Base-by-base conservation (phyloP, 257 asterid genomes). In the Knoxia roxburghii region DNA sequence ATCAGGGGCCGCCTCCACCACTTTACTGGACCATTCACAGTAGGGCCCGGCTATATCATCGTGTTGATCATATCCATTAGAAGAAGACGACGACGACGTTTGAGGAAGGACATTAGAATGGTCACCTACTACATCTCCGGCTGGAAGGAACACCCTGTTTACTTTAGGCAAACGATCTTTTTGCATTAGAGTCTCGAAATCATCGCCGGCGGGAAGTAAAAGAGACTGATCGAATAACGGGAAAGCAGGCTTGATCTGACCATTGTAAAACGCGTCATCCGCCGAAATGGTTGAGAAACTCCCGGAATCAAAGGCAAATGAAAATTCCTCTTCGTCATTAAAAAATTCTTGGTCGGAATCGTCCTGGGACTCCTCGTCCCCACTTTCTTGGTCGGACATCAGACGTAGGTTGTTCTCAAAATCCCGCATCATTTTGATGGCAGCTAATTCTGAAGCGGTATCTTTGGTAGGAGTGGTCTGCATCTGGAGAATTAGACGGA, bases 171-270 rank as follows among this genome's bases (percentile, higher is more conserved):
- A 23, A 0, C 51, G 63, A 61, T 67, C 73, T 5, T 73, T 67
- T 23, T 24, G 7, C 39, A 45, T 75, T 61, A 80, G 52, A 55
- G 20, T 72, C 56, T 27, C 77, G 23, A 74, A 68, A 46, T 73
- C 83, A 7, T 73, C 68, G 33, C 65, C 85, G 71, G 79, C 72
- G 70, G 69, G 79, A 53, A 80, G 39, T n/a, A 86, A 57, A 24
- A 83, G 74, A 53, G 81, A 83, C 29, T 74, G 86, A 82, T 80
- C 75, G 82, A 90, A 90, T 1, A 85, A 27, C 0, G 99, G 96
- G 17, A 71, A 90, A 46, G 84, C 66, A 54, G 99, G 86, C 81
- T 75, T 84, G 76, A 94, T 85, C 79, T 85, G 89, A n/a, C 99
- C 97, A 77, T 88, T 77, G 52, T 71, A 23, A 69, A 93, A 93